Percentiles rank a stretch among this genome's conserved stretches.
Evolutionary conservation across 305 asterid species (phyloP).

Genomic region (Fraxinus floribunda): DNA sequence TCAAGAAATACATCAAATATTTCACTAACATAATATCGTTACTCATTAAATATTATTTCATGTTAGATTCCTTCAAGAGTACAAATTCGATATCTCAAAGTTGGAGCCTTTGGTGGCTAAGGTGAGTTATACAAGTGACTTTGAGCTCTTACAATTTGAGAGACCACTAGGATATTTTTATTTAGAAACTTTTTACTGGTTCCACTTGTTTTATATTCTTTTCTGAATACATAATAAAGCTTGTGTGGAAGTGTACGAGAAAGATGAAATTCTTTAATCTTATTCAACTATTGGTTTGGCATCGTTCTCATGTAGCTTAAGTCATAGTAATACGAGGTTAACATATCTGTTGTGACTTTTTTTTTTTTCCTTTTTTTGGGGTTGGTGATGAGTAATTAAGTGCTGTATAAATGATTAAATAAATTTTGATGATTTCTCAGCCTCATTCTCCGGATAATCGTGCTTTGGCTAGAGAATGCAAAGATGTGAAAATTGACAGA

Average conservation of each 20-base stretch:
- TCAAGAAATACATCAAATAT: background rate
- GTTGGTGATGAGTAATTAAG: background rate
- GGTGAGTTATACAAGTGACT: constrained; percentile 35
- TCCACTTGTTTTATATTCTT: background rate
- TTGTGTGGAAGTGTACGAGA: background rate
- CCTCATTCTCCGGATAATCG: constrained; percentile 93
- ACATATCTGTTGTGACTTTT: background rate
- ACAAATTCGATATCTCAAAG: constrained; percentile 80
- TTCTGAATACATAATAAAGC: background rate
- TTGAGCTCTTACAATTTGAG: too few relatives aligned
- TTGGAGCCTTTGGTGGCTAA: constrained; percentile 94
- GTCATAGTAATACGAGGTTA: background rate
- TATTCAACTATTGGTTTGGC: background rate
- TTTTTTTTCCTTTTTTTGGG: background rate
- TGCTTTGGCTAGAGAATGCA: constrained; percentile 91
- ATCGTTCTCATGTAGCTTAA: background rate
- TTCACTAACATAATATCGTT: background rate
- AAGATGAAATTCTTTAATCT: background rate
- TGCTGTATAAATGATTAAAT: background rate
- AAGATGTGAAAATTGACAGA: constrained; percentile 84
- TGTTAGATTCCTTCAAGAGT: constrained; percentile 64
- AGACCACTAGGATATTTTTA: too few relatives aligned
- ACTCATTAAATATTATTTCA: background rate
- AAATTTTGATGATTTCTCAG: constrained; percentile 34
- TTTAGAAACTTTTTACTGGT: background rate